A percentile compares a stretch with the other conserved stretches of the same genome.
phyloP scores from a whole-genome alignment of 441 rosid genomes.

The Daphne laureola region DNA sequence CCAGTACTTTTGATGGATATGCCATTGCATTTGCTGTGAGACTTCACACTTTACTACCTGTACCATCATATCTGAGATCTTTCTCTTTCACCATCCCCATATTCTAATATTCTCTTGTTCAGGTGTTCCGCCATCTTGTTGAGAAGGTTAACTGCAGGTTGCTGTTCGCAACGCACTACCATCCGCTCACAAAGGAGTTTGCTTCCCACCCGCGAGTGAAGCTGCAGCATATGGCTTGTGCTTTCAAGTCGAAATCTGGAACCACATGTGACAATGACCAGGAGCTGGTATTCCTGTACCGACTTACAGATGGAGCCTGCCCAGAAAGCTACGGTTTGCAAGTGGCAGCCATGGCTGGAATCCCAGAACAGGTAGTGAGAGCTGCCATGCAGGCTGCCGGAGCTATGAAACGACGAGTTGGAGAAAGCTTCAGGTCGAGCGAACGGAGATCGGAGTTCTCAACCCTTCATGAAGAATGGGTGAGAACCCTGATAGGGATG shows the following conservation, averaged over 20 bases:
- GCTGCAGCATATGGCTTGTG: slow-evolving; percentile 91
- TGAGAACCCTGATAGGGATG: slow-evolving; percentile 42
- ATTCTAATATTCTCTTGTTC: slow-evolving; percentile 4
- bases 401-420: slow-evolving; percentile 58
- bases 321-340: slow-evolving; percentile 94
- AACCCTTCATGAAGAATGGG: slow-evolving; percentile 85
- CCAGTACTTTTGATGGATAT: slow-evolving; percentile 97
- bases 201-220: slow-evolving; percentile 79
- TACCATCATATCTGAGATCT: no score
- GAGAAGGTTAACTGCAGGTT: slow-evolving; percentile 85
- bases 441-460: slow-evolving; percentile 82
- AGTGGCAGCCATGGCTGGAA: slow-evolving; percentile 94
- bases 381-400: slow-evolving; percentile 56
- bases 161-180: slow-evolving; percentile 93
- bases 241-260: slow-evolving; percentile 34
- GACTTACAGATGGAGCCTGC: slow-evolving; percentile 77
- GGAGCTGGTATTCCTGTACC: slow-evolving; percentile 75
- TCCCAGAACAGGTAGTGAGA: slow-evolving; percentile 67
- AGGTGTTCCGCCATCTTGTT: slow-evolving; percentile 90
- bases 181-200: slow-evolving; percentile 90
- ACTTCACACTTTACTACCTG: slow-evolving; percentile 5
- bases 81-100: no score
- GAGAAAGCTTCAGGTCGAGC: slow-evolving; percentile 65
- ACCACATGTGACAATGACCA: slow-evolving; percentile 26
- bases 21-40: slow-evolving; percentile 95